A percentile compares a stretch with the other conserved stretches of the same genome.
Evolutionary conservation across 352 stramenopile species (phyloP).

Genomic region (Peronospora destructor): DNA sequence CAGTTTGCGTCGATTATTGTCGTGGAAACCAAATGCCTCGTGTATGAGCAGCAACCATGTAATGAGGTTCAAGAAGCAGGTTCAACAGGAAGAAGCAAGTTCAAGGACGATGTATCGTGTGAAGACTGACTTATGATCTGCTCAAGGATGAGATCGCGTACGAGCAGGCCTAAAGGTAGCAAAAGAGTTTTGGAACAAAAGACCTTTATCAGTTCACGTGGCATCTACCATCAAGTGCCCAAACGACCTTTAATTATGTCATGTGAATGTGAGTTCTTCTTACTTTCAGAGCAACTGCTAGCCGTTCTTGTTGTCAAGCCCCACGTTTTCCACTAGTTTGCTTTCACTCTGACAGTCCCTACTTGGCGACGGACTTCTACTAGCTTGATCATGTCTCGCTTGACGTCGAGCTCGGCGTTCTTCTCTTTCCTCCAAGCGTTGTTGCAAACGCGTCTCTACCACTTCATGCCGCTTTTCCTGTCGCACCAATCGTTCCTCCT

Average conservation of each 20-base stretch:
- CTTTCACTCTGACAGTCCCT: background rate
- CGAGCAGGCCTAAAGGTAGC: too few species aligned
- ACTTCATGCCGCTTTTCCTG: constrained; percentile 41
- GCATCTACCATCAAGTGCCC: too few species aligned
- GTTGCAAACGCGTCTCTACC: constrained; percentile 41
- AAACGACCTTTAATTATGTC: background rate
- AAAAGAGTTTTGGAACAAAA: too few species aligned
- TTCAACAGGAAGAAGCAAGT: too few species aligned
- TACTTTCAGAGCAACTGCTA: background rate
- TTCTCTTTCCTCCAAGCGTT: constrained; percentile 42
- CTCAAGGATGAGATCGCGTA: too few species aligned
- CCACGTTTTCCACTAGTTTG: constrained; percentile 1
- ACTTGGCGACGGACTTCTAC: constrained; percentile 32
- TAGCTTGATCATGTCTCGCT: constrained; percentile 30
- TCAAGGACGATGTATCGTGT: too few species aligned
- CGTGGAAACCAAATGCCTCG: background rate
- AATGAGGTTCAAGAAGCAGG: too few species aligned
- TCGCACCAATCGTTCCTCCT: constrained; percentile 40
- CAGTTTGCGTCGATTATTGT: background rate
- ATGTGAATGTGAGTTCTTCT: constrained; percentile 1
- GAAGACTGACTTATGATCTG: too few species aligned
- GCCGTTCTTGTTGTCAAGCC: background rate
- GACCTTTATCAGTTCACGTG: too few species aligned
- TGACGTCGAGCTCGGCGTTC: constrained; percentile 25
- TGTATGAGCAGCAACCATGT: too few species aligned